Evolutionary conservation across 2,329 filamentous ascomycete species (phyloP), one percentile per base, ranked within the genome.

Genomic region (Bipolaris gigantea): DNA sequence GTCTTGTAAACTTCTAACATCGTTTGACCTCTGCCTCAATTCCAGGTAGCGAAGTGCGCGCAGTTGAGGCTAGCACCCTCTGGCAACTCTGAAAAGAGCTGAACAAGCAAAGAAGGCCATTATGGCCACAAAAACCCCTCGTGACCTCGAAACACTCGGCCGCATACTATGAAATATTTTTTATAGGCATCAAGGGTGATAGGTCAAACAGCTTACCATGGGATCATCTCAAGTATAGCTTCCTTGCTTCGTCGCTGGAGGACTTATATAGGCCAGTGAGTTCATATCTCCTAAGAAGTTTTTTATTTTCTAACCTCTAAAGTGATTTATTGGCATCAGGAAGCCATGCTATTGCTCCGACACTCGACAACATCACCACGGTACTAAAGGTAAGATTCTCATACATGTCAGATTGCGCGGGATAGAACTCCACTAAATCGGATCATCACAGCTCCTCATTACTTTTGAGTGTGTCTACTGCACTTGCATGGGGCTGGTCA

Each of bases 381-480:
- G 48, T 50, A 19, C 48, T 50, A 32, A 50, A 50, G 32, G 39
- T 50, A 23, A 13, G 21, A 3, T 1, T 15, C 21, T 43, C 19
- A n/a, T 9, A 9, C 5, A 5, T 30, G 3, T 1, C 1, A 21
- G 16, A 15, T 32, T 13, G 15, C 23, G 21, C 23, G 4, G 15
- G 15, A 9, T 15, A 34, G 3, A 30, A 47, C 33, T 38, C 33
- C 15, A 47, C 44, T 47, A 38, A 47, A 8, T n/a, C 2, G 10
- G n/a, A 47, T 47, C 21, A 47, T 9, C 3, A 23, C 25, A 82
- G 65, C 75, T 77, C 62, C 73, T 82, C 5, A 64, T 82, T 11
- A 76, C 78, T 10, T 78, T 76, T 19, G 79, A 81, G 61, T 72
- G 80, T 50, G 67, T 81, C 35, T 81, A 81, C 59, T 76, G 73